A percentile compares a stretch with the other conserved stretches of the same genome.
These are phyloP conservation scores for Cucumis melo DNA, from an alignment of 306 rosid species.

Conservation along the genomic window DNA sequence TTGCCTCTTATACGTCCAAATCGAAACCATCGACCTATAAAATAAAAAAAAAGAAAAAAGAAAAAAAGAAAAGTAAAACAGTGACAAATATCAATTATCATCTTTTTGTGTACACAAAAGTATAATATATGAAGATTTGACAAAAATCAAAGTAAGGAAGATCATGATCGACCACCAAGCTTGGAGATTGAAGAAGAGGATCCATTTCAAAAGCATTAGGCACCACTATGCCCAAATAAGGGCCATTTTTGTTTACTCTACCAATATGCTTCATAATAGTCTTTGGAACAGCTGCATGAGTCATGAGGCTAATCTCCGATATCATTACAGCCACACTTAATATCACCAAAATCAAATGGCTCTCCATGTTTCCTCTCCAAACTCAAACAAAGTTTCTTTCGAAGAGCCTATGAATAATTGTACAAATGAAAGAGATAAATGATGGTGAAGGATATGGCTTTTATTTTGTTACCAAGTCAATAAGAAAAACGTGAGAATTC, in stretches of 20 bases:
- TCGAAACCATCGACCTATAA: slow-evolving; percentile 54
- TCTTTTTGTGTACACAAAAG: background rate
- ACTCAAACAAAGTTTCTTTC: background rate
- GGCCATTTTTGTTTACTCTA: slow-evolving; percentile 32
- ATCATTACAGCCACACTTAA: background rate
- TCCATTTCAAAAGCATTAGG: slow-evolving; percentile 58
- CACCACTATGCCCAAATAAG: slow-evolving; percentile 60
- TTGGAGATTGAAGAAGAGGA: slow-evolving; percentile 60
- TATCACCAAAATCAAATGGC: background rate
- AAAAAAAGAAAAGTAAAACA: background rate
- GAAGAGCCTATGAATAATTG: background rate
- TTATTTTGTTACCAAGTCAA: background rate
- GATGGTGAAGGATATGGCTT: background rate
- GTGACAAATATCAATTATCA: background rate
- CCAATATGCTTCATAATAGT: slow-evolving; percentile 20
- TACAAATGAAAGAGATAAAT: background rate
- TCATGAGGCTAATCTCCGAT: background rate
- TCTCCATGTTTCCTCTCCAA: background rate
- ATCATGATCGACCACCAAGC: slow-evolving; percentile 22
- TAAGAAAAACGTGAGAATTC: background rate
- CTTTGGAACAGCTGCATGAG: slow-evolving; percentile 23
- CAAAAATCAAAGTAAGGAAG: slow-evolving; percentile 38
- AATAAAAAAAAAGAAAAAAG: background rate
- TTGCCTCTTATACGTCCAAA: slow-evolving; percentile 38
- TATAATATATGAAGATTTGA: background rate